Percentiles rank a stretch among this genome's conserved stretches.
Conservation (phyloP, 1,139 yeast species). For the Insectozyma bohioensis region DNA sequence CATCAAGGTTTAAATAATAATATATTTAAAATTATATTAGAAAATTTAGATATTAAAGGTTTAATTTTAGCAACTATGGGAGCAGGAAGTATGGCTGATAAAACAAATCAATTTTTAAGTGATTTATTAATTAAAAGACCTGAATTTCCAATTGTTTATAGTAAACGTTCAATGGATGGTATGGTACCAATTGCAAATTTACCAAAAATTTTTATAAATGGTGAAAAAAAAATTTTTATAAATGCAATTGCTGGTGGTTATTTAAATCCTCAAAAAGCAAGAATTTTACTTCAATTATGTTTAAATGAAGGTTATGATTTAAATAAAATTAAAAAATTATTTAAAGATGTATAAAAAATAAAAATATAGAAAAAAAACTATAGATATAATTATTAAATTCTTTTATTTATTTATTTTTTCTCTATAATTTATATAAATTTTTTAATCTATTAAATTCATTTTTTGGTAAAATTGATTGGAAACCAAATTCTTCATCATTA, state of each 20-base stretch:
- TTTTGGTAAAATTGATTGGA: constrained; percentile 50
- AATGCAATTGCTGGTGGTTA: constrained; percentile 59
- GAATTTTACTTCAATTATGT: constrained; percentile 61
- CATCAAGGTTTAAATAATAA: constrained; percentile 59
- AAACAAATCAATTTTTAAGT: constrained; percentile 43
- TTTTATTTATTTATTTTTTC: constrained; percentile 2
- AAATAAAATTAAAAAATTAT: constrained; percentile 44
- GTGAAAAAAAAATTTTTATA: constrained; percentile 22
- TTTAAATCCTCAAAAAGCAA: constrained; percentile 65
- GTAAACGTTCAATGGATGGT: constrained; percentile 62
- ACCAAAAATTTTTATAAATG: constrained; percentile 27
- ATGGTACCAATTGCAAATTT: constrained; percentile 40
- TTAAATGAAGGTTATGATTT: constrained; percentile 42
- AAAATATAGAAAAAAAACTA: no score
- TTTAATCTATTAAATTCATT: constrained; percentile 44
- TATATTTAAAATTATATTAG: constrained; percentile 44
- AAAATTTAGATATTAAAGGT: constrained; percentile 48
- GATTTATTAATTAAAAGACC: constrained; percentile 24
- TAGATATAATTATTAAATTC: no score
- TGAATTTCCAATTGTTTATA: constrained; percentile 56
- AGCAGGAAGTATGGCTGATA: constrained; percentile 62
- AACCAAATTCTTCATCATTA: constrained; percentile 37
- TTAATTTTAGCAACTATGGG: constrained; percentile 70
- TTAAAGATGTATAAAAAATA: constrained; percentile 35
- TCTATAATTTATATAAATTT: constrained; percentile 35